Conservation (phyloP, 2,329 filamentous ascomycete genomes). For the Pyricularia sp. region DNA sequence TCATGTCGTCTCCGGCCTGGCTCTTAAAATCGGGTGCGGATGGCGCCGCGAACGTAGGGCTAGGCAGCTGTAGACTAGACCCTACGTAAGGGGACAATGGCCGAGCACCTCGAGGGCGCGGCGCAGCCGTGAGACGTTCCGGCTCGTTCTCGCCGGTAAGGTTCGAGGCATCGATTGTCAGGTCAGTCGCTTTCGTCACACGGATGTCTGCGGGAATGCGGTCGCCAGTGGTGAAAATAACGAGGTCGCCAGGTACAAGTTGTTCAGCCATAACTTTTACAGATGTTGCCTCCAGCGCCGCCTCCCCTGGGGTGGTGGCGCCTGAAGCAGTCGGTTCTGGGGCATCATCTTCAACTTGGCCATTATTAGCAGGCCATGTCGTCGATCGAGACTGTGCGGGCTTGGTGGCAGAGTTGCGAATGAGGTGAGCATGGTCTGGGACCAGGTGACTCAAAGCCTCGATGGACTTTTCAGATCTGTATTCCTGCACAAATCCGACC, state of each 20-base stretch:
- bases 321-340: conserved; percentile 18
- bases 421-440: conserved; percentile 91
- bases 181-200: conserved; percentile 79
- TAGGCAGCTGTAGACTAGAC: conserved; percentile 21
- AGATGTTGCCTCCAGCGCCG: conserved; percentile 61
- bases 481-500: conserved; percentile 95
- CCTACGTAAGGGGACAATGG: conserved; percentile 15
- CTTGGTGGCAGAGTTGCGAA: conserved; percentile 47
- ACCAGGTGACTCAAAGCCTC: conserved; percentile 91
- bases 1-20: conserved; percentile 53
- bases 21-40: conserved; percentile 23
- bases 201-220: conserved; percentile 93
- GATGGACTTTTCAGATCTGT: conserved; percentile 92
- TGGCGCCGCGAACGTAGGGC: conserved; percentile 33
- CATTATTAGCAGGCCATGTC: conserved; percentile 36
- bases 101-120: conserved; percentile 25
- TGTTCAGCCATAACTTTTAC: conserved; percentile 79
- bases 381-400: conserved; percentile 24
- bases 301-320: conserved; percentile 49
- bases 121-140: conserved; percentile 65
- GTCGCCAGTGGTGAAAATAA: conserved; percentile 91
- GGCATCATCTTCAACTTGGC: conserved; percentile 13
- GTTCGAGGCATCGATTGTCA: conserved; percentile 95
- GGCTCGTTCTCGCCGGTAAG: conserved; percentile 95
- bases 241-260: conserved; percentile 84